Percentiles rank a stretch among this genome's conserved stretches.
phyloP scores from a whole-genome alignment of 2,329 filamentous ascomycete species.

The Hymenoscyphus infarciens region DNA sequence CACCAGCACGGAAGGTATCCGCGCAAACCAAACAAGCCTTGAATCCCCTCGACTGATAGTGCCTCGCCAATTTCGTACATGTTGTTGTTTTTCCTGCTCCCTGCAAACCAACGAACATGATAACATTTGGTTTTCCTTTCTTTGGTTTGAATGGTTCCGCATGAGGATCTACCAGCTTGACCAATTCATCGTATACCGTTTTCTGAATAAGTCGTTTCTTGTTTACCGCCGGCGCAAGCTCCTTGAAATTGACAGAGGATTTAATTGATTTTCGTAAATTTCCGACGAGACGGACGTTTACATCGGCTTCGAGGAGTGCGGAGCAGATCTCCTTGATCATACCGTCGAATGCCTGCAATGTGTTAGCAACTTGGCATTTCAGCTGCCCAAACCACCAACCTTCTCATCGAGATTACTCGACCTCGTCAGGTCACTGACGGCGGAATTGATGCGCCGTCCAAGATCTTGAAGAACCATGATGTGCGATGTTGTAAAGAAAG shows the following conservation, averaged over 20 bases:
- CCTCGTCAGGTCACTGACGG: constrained; percentile 87
- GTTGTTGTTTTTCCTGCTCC: constrained; percentile 98
- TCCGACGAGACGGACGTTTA: constrained; percentile 91
- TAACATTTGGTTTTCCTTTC: constrained; percentile 93
- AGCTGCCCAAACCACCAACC: constrained; percentile 45
- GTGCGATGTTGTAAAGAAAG: constrained; percentile 7
- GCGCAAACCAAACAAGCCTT: constrained; percentile 92
- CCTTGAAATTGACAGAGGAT: constrained; percentile 87
- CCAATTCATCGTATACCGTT: constrained; percentile 93
- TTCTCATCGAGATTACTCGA: constrained; percentile 96
- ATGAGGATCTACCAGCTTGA: constrained; percentile 92
- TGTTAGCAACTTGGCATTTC: constrained; percentile 35
- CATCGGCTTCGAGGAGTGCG: constrained; percentile 92
- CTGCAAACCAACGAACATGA: constrained; percentile 99
- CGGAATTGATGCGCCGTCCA: constrained; percentile 95
- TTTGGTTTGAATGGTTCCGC: constrained; percentile 94
- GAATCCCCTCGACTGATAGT: constrained; percentile 93
- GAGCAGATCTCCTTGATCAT: constrained; percentile 99
- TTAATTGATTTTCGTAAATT: constrained; percentile 92
- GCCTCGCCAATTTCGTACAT: constrained; percentile 92
- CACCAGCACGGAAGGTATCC: constrained; percentile 96
- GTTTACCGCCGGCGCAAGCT: constrained; percentile 85
- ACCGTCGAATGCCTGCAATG: constrained; percentile 76
- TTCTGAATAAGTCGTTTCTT: constrained; percentile 99
- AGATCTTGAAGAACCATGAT: constrained; percentile 98